Conservation (phyloP, 2,329 filamentous ascomycete species). For the Epichloe elymi region DNA sequence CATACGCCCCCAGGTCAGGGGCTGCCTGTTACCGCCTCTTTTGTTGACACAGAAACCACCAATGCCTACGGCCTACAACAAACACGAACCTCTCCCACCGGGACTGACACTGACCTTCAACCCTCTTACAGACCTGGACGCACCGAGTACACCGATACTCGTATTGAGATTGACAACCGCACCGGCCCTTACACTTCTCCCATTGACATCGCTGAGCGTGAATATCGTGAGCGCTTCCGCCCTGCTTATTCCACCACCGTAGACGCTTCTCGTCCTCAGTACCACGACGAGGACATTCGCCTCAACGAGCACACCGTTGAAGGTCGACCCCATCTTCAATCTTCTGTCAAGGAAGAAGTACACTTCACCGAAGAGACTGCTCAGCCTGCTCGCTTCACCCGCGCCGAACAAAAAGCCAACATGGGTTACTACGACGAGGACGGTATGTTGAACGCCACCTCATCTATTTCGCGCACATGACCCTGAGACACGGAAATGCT, state of each 20-base stretch:
- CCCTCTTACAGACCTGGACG: conserved; percentile 19
- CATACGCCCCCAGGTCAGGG: conserved; percentile 11
- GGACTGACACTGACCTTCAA: conserved; percentile 5
- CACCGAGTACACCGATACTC: conserved; percentile 45
- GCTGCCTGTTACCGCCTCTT: conserved; percentile 5
- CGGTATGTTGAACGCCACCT: conserved; percentile 27
- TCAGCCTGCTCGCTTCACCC: conserved; percentile 34
- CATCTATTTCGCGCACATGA: conserved; percentile 3
- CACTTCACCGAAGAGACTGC: conserved; percentile 55
- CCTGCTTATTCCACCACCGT: conserved; percentile 30
- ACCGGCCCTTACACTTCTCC: conserved; percentile 34
- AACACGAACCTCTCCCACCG: conserved; percentile 13
- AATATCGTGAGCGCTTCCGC: conserved; percentile 50
- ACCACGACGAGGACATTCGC: conserved; percentile 15
- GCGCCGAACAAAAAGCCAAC: conserved; percentile 34
- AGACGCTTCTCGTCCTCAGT: conserved; percentile 22
- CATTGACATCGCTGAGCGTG: conserved; percentile 52
- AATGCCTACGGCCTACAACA: conserved; percentile 7
- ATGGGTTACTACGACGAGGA: conserved; percentile 56
- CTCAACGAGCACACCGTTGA: conserved; percentile 27
- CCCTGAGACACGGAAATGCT: conserved; percentile 6
- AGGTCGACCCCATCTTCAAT: conserved; percentile 18
- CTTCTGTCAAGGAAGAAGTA: conserved; percentile 41
- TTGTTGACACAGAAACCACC: conserved; percentile 14
- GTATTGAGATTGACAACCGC: conserved; percentile 50